phyloP scores from a whole-genome alignment of 306 rosid species.

The Arachis hypogaea region DNA sequence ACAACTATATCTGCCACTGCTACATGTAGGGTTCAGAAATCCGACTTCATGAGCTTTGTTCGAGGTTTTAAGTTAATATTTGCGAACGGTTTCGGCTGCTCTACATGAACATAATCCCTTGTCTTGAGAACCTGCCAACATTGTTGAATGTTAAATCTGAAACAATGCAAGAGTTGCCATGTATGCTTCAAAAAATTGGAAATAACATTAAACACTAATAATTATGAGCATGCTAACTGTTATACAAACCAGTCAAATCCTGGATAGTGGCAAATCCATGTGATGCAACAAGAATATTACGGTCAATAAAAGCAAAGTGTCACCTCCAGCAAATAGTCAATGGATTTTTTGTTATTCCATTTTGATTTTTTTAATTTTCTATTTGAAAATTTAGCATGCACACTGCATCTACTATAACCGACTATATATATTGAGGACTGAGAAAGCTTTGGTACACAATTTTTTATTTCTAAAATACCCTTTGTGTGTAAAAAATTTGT shows the following conservation, averaged over 20 bases:
- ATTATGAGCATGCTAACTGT: too few species aligned
- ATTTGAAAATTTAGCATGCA: too few species aligned
- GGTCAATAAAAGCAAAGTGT: neutral
- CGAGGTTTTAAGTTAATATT: constrained; percentile 69
- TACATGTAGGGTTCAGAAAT: constrained; percentile 66
- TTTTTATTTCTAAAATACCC: too few species aligned
- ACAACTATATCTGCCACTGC: constrained; percentile 65
- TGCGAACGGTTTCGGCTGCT: constrained; percentile 76
- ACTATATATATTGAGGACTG: too few species aligned
- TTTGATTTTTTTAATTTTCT: neutral
- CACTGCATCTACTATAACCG: too few species aligned
- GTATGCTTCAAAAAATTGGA: constrained; percentile 16
- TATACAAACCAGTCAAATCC: too few species aligned
- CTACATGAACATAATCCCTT: constrained; percentile 89
- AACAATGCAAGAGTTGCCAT: constrained; percentile 12
- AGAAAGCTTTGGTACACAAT: too few species aligned
- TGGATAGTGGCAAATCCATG: too few species aligned
- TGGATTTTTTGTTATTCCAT: neutral
- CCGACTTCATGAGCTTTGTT: constrained; percentile 83
- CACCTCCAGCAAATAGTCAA: neutral
- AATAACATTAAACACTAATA: too few species aligned
- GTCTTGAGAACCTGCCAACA: constrained; percentile 94
- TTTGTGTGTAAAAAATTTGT: too few species aligned
- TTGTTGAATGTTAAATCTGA: constrained; percentile 11
- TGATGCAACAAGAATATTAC: neutral